Base-by-base conservation (phyloP, 495 filamentous ascomycete species). In the Cairneyella variabilis region DNA sequence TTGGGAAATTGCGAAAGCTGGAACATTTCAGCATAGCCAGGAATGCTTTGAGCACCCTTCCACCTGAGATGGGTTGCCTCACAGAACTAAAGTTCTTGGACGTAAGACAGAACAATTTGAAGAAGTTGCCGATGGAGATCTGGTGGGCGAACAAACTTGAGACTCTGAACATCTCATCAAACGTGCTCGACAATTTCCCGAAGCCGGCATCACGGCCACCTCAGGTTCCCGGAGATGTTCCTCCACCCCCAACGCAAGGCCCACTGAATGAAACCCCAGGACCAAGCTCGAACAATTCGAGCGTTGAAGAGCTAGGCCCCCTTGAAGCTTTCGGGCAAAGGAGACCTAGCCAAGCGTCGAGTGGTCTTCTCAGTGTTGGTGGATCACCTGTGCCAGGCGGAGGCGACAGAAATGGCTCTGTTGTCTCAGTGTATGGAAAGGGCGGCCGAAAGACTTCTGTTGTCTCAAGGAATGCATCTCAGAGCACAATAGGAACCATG, bases 21-120 rank as follows among this genome's bases (percentile, higher is more conserved):
- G 91, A 97, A 56, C 82, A 93, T 71, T 84, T 99, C 62, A 97
- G 91, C 67, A 89, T 97, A 54, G 90, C 90, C 28, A 87, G 89
- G 62, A 99, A 99, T 59, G 82, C 86, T 0, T 78, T 99, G 3
- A 83, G 80, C 46, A 83, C 86, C 42, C 73, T 99, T 21, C 93
- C 93, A 27, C 66, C 84, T 0, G 90, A 93, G 55, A 85, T 97
- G 57, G 95, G 93, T 1, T 86, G 86, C 53, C 77, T 97, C 37
- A 77, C 74, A 2, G 92, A 97, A 61, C 77, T 99, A 36, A 84
- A 80, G 48, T 85, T 87, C 52, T 73, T 99, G 12, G 92, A 97
- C 67, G 69, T 96, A 30, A 81, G 90, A 58, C 90, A 91, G 58
- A 97, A 97, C 69, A 97, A 96, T 63, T 74, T 99, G 39, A 84